Percentiles rank a stretch among this genome's conserved stretches.
phyloP scores from a whole-genome alignment of 2,329 filamentous ascomycete species.

The Exophiala oligosperma region DNA sequence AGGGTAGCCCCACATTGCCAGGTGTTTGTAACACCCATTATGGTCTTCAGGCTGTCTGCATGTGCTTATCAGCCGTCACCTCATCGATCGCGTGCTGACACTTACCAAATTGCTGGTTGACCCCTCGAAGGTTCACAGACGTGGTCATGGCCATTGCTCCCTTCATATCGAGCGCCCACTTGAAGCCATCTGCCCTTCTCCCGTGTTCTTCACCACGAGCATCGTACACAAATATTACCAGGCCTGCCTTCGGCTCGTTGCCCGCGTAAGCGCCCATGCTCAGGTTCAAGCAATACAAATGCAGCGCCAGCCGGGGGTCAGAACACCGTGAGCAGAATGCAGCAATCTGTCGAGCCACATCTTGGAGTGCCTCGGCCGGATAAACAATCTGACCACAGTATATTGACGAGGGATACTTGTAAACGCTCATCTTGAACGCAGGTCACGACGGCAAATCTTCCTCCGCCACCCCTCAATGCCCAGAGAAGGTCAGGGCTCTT shows the following conservation, averaged over 20 bases:
- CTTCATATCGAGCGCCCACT: conserved; percentile 22
- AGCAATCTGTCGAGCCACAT: conserved; percentile 16
- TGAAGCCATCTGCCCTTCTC: conserved; percentile 14
- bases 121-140: conserved; percentile 7
- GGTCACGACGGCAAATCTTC: conserved; percentile 27
- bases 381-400: conserved; percentile 23
- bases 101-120: conserved; percentile 11
- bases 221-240: conserved; percentile 20
- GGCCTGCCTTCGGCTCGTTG: conserved; percentile 12
- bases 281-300: conserved; percentile 20
- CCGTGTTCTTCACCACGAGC: conserved; percentile 17
- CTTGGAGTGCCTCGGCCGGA: conserved; percentile 9
- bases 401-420: conserved; percentile 20
- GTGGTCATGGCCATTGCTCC: conserved; percentile 21
- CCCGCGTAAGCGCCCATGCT: conserved; percentile 11
- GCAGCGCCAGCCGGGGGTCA: conserved; percentile 14
- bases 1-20: conserved; percentile 13
- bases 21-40: conserved; percentile 11
- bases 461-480: conserved; percentile 43
- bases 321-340: conserved; percentile 12
- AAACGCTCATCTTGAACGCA: conserved; percentile 22
- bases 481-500: conserved; percentile 43
- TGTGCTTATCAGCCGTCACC: neutral
- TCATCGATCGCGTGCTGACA: neutral
- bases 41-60: conserved; percentile 3